phyloP scores from a whole-genome alignment of 1,139 yeast species.

The Groenewaldozyma sp. region DNA sequence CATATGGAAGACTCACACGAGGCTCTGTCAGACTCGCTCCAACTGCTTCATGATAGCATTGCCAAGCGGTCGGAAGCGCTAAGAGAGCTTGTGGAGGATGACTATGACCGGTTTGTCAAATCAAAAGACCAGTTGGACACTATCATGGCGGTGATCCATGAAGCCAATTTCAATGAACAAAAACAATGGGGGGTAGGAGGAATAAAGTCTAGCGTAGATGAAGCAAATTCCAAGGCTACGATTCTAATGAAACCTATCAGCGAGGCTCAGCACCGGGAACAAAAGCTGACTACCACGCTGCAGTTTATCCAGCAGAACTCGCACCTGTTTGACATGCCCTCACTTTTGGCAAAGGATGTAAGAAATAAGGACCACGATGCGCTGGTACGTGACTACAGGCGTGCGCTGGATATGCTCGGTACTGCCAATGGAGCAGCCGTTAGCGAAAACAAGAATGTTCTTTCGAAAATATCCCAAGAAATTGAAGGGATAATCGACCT shows the following conservation, averaged over 20 bases:
- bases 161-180: conserved; percentile 33
- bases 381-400: conserved; percentile 59
- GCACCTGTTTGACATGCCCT: conserved; percentile 66
- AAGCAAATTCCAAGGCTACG: conserved; percentile 40
- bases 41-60: conserved; percentile 51
- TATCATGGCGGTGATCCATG: conserved; percentile 43
- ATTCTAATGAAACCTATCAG: conserved; percentile 68
- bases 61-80: conserved; percentile 58
- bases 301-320: conserved; percentile 54
- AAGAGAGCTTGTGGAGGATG: conserved; percentile 58
- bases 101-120: conserved; percentile 65
- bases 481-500: conserved; percentile 55
- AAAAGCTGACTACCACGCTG: conserved; percentile 50
- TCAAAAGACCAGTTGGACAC: conserved; percentile 61
- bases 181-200: conserved; percentile 28
- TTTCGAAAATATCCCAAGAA: conserved; percentile 54
- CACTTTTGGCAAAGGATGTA: conserved; percentile 44
- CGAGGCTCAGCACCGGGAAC: conserved; percentile 52
- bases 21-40: conserved; percentile 48
- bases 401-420: conserved; percentile 38
- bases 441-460: conserved; percentile 24
- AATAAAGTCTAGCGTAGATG: conserved; percentile 27
- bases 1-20: conserved; percentile 64
- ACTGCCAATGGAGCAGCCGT: conserved; percentile 17
- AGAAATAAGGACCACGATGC: conserved; percentile 58